Evolutionary conservation across 768 basidiomycete species (phyloP), one percentile per base, ranked within the genome.

Genomic region (Tulasnella calospora): DNA sequence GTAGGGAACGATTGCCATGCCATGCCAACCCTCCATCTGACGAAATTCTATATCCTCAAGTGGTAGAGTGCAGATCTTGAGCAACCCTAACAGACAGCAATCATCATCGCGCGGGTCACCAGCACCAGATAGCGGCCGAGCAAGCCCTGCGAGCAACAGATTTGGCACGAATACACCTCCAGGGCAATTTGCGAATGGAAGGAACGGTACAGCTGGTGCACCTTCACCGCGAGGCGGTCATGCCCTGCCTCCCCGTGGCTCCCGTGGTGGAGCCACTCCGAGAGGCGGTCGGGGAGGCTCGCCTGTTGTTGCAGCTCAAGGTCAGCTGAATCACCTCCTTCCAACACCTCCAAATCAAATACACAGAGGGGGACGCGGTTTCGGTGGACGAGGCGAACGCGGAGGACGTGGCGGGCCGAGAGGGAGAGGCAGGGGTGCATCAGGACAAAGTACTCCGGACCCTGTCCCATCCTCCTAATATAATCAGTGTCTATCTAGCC

Each of bases 31-130:
- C 61, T 33, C 7, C 27, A 35, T 0, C 61, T 67, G 61, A 67
- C 27, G 30, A 23, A 9, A 35, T 1, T 41, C n/a, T 27, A 71
- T 27, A 19, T 75, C 38, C 15, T 35, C 23, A 10, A 44, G 77
- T 3, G 77, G 77, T 33, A 17, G 74, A 46, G 41, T 73, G 19
- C 72, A 41, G 36, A 73, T 73, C n/a, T 41, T 51, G 30, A 73
- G 41, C 35, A 73, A 73, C 36, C 72, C 72, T 33, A 41, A 73
- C 46, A 41, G 41, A 17, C 40, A 73, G 40, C 72, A 73, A 44
- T 0, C 90, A 92, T 12, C 86, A 90, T 81, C 91, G 92, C 3
- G 86, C 85, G 71, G 84, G 92, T n/a, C 87, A 87, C 36, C 88
- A 90, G 7, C 81, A 9, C 21, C 51, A 15, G 61, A 67, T 2